Percentiles rank a stretch among this genome's conserved stretches.
Evolutionary conservation across 352 stramenopile genomes (phyloP).

Genomic region (Phytophthora fragariaefolia): DNA sequence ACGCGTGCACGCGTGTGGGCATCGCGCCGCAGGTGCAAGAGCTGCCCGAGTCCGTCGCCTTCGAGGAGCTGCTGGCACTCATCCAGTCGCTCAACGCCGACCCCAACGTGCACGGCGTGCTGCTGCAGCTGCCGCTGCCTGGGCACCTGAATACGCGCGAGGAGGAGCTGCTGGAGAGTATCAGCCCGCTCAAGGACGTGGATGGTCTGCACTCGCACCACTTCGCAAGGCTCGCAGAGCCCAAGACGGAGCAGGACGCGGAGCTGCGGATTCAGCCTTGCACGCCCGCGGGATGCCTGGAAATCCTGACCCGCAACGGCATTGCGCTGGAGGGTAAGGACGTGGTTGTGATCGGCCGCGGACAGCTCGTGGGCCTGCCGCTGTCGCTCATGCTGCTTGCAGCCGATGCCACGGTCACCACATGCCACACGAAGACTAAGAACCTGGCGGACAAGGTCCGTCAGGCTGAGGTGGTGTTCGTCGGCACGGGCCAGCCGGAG

Average conservation of each 20-base stretch:
- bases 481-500: slow-evolving; percentile 93
- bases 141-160: slow-evolving; percentile 77
- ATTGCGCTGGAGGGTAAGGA: slow-evolving; percentile 95
- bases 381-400: slow-evolving; percentile 96
- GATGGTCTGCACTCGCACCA: slow-evolving; percentile 99
- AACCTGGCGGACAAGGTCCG: slow-evolving; percentile 62
- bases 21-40: slow-evolving; percentile 89
- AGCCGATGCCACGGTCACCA: slow-evolving; percentile 96
- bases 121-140: slow-evolving; percentile 93
- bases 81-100: slow-evolving; percentile 90
- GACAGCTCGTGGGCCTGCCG: slow-evolving; percentile 97
- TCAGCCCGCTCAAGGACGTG: slow-evolving; percentile 96
- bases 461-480: slow-evolving; percentile 97
- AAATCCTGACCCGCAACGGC: slow-evolving; percentile 66
- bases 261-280: slow-evolving; percentile 89
- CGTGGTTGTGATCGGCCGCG: slow-evolving; percentile 96
- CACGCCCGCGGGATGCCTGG: slow-evolving; percentile 88
- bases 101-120: slow-evolving; percentile 93
- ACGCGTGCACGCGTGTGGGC: slow-evolving; percentile 94
- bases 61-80: slow-evolving; percentile 60
- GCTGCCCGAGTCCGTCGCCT: slow-evolving; percentile 48
- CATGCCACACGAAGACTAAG: slow-evolving; percentile 95
- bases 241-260: slow-evolving; percentile 20
- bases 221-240: slow-evolving; percentile 90
- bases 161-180: slow-evolving; percentile 90